Percentiles rank a stretch among this genome's conserved stretches.
phyloP scores from a whole-genome alignment of 257 asterid species.

The Gentiana dahurica region DNA sequence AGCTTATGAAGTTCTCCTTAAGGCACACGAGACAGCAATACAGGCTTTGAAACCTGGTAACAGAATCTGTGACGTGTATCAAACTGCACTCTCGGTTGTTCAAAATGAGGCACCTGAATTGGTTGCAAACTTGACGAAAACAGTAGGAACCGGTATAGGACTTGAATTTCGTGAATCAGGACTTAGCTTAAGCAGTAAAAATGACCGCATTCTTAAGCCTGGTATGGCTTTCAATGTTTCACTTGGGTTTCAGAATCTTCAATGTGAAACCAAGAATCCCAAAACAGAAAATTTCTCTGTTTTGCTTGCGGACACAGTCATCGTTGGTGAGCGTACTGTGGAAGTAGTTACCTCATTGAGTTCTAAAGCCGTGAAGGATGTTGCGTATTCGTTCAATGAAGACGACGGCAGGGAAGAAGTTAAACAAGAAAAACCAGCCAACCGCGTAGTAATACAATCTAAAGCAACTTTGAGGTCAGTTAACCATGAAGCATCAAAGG shows the following conservation, averaged over 20 bases:
- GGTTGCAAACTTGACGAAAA: constrained; percentile 11
- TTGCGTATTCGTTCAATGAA: constrained; percentile 12
- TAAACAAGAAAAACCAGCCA: neutral
- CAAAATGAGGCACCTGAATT: constrained; percentile 11
- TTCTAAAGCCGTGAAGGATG: constrained; percentile 13
- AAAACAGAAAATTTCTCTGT: constrained; percentile 6
- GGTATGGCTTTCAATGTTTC: constrained; percentile 12
- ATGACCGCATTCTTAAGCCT: constrained; percentile 2
- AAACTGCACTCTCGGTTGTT: constrained; percentile 8
- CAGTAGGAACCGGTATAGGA: constrained; percentile 12
- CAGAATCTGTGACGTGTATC: constrained; percentile 4
- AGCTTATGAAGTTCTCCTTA: constrained; percentile 9
- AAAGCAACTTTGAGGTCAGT: constrained; percentile 12
- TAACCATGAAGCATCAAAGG: constrained; percentile 11
- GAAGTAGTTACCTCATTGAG: constrained; percentile 10
- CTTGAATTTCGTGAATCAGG: constrained; percentile 13
- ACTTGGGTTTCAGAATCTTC: constrained; percentile 9
- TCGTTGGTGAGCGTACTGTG: constrained; percentile 1
- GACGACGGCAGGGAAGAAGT: constrained; percentile 7
- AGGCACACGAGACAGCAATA: constrained; percentile 12
- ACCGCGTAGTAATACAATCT: neutral
- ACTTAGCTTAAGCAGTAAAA: constrained; percentile 6
- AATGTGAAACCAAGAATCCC: constrained; percentile 5
- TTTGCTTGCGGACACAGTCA: constrained; percentile 10
- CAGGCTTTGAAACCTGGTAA: constrained; percentile 12